phyloP scores from a whole-genome alignment of 108 stramenopile species.

The Skeletonema menzelii region DNA sequence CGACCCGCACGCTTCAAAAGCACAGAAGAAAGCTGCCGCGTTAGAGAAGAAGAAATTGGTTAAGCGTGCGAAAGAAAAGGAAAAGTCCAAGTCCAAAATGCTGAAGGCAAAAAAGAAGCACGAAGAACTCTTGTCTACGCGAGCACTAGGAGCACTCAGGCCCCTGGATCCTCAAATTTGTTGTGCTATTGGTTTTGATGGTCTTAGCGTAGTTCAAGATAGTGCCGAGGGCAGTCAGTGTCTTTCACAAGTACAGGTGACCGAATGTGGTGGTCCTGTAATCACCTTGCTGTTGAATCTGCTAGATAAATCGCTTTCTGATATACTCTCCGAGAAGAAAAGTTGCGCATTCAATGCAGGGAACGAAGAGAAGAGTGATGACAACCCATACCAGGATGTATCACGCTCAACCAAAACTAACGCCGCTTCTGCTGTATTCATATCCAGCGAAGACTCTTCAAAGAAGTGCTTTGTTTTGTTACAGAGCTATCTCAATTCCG shows the following conservation, averaged over 20 bases:
- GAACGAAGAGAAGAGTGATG: constrained; percentile 11
- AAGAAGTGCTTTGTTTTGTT: constrained; percentile 28
- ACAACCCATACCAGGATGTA: constrained; percentile 28
- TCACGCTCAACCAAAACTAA: background rate
- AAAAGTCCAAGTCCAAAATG: constrained; percentile 29
- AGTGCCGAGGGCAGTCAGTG: constrained; percentile 18
- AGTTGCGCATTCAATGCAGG: constrained; percentile 5
- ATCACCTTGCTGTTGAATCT: constrained; percentile 27
- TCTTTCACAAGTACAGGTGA: constrained; percentile 15
- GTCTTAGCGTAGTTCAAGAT: constrained; percentile 20
- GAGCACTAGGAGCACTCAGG: constrained; percentile 33
- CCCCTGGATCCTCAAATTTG: constrained; percentile 41
- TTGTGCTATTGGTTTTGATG: constrained; percentile 46
- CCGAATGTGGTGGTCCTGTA: constrained; percentile 26
- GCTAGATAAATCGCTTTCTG: constrained; percentile 26
- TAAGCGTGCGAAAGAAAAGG: constrained; percentile 31
- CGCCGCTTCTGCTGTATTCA: background rate
- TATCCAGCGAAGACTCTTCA: constrained; percentile 11
- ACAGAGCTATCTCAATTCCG: constrained; percentile 22
- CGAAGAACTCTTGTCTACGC: constrained; percentile 25
- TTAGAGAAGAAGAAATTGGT: constrained; percentile 16
- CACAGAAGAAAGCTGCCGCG: constrained; percentile 30
- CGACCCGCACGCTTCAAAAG: constrained; percentile 15
- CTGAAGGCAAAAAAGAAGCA: constrained; percentile 34
- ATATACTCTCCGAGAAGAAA: constrained; percentile 27